These are phyloP conservation scores for Naganishia kalamii DNA, from an alignment of 768 basidiomycete genomes.

Conservation along the genomic window DNA sequence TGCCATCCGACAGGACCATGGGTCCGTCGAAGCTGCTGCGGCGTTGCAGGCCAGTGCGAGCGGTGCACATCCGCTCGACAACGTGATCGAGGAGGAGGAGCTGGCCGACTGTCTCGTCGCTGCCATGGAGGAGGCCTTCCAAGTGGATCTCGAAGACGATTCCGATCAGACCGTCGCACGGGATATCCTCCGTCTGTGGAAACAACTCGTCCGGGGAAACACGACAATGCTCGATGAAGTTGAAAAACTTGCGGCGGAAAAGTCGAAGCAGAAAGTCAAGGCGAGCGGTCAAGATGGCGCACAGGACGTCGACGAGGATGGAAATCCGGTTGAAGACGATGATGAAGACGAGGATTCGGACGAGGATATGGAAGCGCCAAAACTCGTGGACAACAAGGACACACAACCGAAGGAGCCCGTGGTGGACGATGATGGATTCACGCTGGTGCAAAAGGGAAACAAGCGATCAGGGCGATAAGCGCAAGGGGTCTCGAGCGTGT, in stretches of 20 bases:
- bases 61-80: slow-evolving; percentile 29
- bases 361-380: slow-evolving; percentile 50
- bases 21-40: slow-evolving; percentile 23
- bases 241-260: slow-evolving; percentile 51
- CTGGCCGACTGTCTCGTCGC: slow-evolving; percentile 76
- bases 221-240: slow-evolving; percentile 56
- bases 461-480: background rate
- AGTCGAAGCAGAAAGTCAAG: slow-evolving; percentile 28
- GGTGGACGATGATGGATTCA: slow-evolving; percentile 90
- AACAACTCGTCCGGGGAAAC: slow-evolving; percentile 46
- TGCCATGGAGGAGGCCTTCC: slow-evolving; percentile 81
- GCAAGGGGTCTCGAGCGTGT: background rate
- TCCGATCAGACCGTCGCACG: slow-evolving; percentile 66
- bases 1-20: background rate
- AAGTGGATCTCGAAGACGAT: slow-evolving; percentile 73
- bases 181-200: slow-evolving; percentile 51
- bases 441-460: slow-evolving; percentile 54
- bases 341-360: slow-evolving; percentile 31
- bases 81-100: slow-evolving; percentile 60
- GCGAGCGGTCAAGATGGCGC: slow-evolving; percentile 27
- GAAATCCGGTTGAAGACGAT: slow-evolving; percentile 23
- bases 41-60: slow-evolving; percentile 1
- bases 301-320: slow-evolving; percentile 38
- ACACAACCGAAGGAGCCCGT: slow-evolving; percentile 54
- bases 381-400: slow-evolving; percentile 50